A percentile compares a stretch with the other conserved stretches of the same genome.
phyloP scores from a whole-genome alignment of 108 stramenopile species.

The Poteriospumella lacustris region DNA sequence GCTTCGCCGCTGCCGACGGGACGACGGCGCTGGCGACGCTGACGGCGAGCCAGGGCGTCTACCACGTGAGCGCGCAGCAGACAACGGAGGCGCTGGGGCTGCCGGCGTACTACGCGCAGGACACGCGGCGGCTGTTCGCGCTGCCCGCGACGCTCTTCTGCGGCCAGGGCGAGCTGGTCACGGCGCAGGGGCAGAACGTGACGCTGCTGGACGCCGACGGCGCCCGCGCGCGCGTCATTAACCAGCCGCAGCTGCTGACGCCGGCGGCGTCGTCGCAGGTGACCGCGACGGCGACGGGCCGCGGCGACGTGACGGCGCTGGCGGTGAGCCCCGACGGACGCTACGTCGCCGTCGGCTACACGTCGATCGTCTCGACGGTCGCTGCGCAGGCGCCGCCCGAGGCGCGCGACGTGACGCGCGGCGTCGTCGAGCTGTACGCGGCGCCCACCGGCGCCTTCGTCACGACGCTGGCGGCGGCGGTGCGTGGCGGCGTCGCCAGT shows the following conservation, averaged over 20 bases:
- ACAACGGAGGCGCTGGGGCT: no score
- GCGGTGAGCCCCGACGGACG: neutral
- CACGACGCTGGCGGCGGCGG: neutral
- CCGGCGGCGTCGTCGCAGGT: neutral
- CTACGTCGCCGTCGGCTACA: neutral
- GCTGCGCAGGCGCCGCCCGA: neutral
- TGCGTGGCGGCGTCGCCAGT: neutral
- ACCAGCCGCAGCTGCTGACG: neutral
- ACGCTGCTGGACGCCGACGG: neutral
- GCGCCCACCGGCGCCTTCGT: neutral
- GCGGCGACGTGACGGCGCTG: neutral
- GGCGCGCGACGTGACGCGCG: neutral
- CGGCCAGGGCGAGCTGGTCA: conserved; percentile 22
- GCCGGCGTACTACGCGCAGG: no score
- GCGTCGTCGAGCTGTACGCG: neutral
- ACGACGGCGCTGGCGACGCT: no score
- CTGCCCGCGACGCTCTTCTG: neutral
- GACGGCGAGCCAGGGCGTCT: no score
- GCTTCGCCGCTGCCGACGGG: no score
- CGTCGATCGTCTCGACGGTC: no score
- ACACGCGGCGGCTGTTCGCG: neutral
- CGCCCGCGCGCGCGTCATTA: neutral
- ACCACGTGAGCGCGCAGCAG: no score
- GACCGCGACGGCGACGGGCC: neutral
- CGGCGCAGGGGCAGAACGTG: neutral